A percentile compares a stretch with the other conserved stretches of the same genome.
phyloP scores from a whole-genome alignment of 2,329 filamentous ascomycete species.

The Blastomyces parvus region DNA sequence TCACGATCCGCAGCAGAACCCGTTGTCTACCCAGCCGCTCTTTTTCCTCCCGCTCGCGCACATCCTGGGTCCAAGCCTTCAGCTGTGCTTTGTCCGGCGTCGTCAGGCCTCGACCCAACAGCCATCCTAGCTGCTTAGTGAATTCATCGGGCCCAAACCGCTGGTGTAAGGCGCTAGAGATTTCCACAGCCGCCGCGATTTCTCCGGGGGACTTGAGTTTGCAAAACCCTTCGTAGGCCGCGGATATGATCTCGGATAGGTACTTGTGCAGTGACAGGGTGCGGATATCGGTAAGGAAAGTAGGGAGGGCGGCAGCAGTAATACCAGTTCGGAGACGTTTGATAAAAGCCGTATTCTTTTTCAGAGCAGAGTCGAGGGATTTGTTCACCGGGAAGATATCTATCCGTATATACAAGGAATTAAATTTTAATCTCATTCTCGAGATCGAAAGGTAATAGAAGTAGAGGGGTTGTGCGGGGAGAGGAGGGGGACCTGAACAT shows the following conservation, averaged over 20 bases:
- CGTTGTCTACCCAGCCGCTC: constrained; percentile 81
- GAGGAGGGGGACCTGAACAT: constrained; percentile 21
- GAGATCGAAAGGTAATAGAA: not conserved
- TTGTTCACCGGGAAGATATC: constrained; percentile 68
- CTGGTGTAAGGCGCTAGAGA: constrained; percentile 90
- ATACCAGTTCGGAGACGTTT: constrained; percentile 89
- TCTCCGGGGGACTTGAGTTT: constrained; percentile 87
- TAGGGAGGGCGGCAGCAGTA: constrained; percentile 65
- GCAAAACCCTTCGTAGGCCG: constrained; percentile 88
- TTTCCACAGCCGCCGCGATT: constrained; percentile 82
- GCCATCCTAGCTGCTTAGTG: constrained; percentile 84
- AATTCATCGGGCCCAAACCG: constrained; percentile 86
- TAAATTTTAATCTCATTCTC: not conserved
- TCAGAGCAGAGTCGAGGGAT: constrained; percentile 85
- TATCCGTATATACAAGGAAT: constrained; percentile 28
- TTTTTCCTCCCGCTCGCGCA: constrained; percentile 91
- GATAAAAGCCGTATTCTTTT: constrained; percentile 98
- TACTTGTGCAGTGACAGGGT: constrained; percentile 91
- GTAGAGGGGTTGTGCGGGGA: constrained; percentile 7
- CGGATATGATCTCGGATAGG: constrained; percentile 90
- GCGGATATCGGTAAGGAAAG: constrained; percentile 82
- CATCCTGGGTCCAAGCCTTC: constrained; percentile 68
- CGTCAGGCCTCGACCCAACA: constrained; percentile 80
- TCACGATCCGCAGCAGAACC: constrained; percentile 76
- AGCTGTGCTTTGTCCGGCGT: constrained; percentile 78